phyloP scores from a whole-genome alignment of 139 green algal genomes.

The Haematococcus lacustris region DNA sequence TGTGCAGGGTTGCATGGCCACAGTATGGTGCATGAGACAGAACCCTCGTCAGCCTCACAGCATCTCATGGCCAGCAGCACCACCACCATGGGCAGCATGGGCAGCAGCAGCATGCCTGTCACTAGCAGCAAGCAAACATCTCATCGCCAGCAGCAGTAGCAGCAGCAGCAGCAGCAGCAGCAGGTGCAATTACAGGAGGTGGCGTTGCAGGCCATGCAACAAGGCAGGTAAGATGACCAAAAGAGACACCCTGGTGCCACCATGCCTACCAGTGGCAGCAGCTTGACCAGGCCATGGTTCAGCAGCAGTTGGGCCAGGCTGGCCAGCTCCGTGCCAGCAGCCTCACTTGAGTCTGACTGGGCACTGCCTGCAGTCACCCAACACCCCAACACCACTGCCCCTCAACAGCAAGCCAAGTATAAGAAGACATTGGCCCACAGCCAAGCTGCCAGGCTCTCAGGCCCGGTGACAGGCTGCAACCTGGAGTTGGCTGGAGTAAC shows the following conservation, averaged over 20 bases:
- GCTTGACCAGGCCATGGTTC: conserved; percentile 14
- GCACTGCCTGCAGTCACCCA: background rate
- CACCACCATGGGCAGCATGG: background rate
- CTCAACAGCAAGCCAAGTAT: too few species aligned
- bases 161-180: background rate
- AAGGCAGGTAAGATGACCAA: background rate
- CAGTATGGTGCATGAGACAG: too few species aligned
- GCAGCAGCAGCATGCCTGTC: background rate
- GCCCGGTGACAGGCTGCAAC: background rate
- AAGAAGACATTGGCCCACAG: too few species aligned
- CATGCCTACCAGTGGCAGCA: conserved; percentile 11
- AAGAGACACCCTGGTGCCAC: background rate
- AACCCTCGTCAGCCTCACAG: too few species aligned
- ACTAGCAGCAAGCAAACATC: background rate
- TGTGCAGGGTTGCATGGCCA: too few species aligned
- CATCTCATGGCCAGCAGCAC: too few species aligned
- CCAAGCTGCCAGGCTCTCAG: background rate
- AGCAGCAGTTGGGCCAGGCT: conserved; percentile 14
- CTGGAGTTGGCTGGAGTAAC: background rate
- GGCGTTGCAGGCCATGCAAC: background rate
- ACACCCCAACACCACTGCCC: background rate
- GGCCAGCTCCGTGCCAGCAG: conserved; percentile 2
- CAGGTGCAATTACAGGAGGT: background rate
- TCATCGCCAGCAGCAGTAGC: background rate
- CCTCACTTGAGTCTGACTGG: background rate